These are phyloP conservation scores for Pseudogymnoascus sp. DNA, from an alignment of 2,329 filamentous ascomycete genomes.

Conservation along the genomic window DNA sequence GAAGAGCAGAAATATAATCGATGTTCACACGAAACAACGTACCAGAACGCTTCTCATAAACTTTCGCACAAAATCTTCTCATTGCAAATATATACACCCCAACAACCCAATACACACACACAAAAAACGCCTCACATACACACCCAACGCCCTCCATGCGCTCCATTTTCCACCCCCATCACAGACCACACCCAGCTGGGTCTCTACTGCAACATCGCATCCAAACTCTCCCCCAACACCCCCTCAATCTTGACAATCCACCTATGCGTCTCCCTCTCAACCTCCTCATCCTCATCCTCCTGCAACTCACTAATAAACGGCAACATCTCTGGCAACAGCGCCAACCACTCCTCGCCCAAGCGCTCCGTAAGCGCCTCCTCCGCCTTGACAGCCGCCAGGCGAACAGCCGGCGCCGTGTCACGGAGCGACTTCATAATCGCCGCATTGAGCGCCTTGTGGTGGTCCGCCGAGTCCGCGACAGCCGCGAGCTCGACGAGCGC, in stretches of 20 bases:
- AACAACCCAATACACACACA: not conserved
- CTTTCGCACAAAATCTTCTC: not conserved
- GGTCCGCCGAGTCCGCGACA: constrained; percentile 75
- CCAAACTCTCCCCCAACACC: constrained; percentile 81
- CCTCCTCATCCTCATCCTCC: constrained; percentile 90
- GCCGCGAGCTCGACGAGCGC: constrained; percentile 72
- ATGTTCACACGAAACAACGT: not conserved
- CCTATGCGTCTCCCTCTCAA: constrained; percentile 79
- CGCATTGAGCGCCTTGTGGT: constrained; percentile 83
- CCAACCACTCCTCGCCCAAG: constrained; percentile 88
- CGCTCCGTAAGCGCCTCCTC: constrained; percentile 72
- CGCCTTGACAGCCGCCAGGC: constrained; percentile 74
- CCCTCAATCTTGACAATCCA: constrained; percentile 90
- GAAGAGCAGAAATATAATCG: not conserved
- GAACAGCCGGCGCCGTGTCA: constrained; percentile 60
- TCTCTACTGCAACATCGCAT: constrained; percentile 76
- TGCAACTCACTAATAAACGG: constrained; percentile 92
- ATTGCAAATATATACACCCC: constrained; percentile 5
- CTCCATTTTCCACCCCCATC: not conserved
- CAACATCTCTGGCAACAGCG: constrained; percentile 87
- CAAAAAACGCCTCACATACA: not conserved
- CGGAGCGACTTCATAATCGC: constrained; percentile 71
- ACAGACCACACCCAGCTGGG: not conserved
- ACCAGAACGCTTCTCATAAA: not conserved
- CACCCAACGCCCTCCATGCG: constrained; percentile 5